Evolutionary conservation across 495 filamentous ascomycete genomes (phyloP).

Genomic region (Trichoderma asperelloides): DNA sequence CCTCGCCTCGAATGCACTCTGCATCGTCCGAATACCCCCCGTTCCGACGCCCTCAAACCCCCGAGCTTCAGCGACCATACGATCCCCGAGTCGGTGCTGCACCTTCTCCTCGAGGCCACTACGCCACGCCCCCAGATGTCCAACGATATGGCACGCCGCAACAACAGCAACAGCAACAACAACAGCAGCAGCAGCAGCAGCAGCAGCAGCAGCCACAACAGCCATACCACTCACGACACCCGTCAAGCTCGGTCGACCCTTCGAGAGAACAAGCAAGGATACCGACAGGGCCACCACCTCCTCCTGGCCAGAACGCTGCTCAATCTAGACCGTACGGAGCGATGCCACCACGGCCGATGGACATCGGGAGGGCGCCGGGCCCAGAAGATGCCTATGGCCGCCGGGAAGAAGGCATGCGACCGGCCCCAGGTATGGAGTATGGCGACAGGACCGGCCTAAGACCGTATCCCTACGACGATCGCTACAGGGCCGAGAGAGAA

Average conservation of each 20-base stretch:
- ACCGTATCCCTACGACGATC: slow-evolving; percentile 27
- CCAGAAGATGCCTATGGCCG: slow-evolving; percentile 32
- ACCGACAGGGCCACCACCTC: slow-evolving; percentile 28
- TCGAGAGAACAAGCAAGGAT: slow-evolving; percentile 34
- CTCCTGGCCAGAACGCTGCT: slow-evolving; percentile 36
- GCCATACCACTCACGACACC: slow-evolving; percentile 11
- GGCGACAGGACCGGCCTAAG: slow-evolving; percentile 37
- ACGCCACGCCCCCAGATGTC: slow-evolving; percentile 38
- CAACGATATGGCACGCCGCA: slow-evolving; percentile 47
- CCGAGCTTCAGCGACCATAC: slow-evolving; percentile 50
- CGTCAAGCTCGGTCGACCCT: slow-evolving; percentile 25
- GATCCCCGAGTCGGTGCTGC: slow-evolving; percentile 37
- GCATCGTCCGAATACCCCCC: slow-evolving; percentile 44
- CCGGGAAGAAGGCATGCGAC: slow-evolving; percentile 30
- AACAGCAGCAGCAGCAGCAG: slow-evolving; percentile 25
- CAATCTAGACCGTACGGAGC: slow-evolving; percentile 41
- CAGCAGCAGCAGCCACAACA: slow-evolving; percentile 21
- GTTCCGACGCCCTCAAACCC: slow-evolving; percentile 65
- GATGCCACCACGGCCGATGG: slow-evolving; percentile 30
- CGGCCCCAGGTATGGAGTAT: slow-evolving; percentile 27
- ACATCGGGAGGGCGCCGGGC: slow-evolving; percentile 25
- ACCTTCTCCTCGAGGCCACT: slow-evolving; percentile 38
- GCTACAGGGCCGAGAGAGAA: slow-evolving; percentile 27
- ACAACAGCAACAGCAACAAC: slow-evolving; percentile 35
- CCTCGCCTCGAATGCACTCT: slow-evolving; percentile 43